Evolutionary conservation across 1,284 basidiomycete species (phyloP), one percentile per base, ranked within the genome.

Genomic region (Volvariella volvacea): DNA sequence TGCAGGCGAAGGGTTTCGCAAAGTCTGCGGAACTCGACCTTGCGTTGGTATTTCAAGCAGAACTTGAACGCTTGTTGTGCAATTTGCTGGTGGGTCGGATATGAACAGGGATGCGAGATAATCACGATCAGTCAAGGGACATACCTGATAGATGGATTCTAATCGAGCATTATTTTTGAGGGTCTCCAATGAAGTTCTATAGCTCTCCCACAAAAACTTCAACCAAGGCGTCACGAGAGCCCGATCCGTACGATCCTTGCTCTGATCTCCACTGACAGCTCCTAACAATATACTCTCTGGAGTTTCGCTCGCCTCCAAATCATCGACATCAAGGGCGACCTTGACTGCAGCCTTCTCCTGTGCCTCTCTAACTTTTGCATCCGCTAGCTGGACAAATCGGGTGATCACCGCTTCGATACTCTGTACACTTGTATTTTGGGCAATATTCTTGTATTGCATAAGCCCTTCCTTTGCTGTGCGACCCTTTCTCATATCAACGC

Each of bases 161-260:
- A 99, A 70, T 39, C 95, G 76, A 36, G 93, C 90, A 63, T 98
- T 99, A 66, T 98, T 97, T 64, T 98, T 94, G 55, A 98, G 74
- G 7, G 94, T 95, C 71, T 99, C 96, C 47, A 99, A 75, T 6
- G 90, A 92, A 22, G 93, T 97, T 49, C 96, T 84, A 65, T 98
- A 98, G 52, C 92, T 92, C 74, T 99, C 95, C 93, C 94, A 99
- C 22, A 95, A 76, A 67, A 98, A 98, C 65, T 96, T 95, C 63
- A 99, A 84, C 84, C 93, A 97, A 1, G 96, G 95, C 0, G 92
- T 96, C 52, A 99, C 92, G 43, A 99, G 77, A 19, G 92, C 88
- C 47, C 96, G 74, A 68, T 99, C 95, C 37, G 94, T 97, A 55
- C 96, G 75, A 68, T 99, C 95, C 67, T 91, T 89, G 70, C 78